phyloP scores from a whole-genome alignment of 495 filamentous ascomycete species.

The Geoglossum glabrum region DNA sequence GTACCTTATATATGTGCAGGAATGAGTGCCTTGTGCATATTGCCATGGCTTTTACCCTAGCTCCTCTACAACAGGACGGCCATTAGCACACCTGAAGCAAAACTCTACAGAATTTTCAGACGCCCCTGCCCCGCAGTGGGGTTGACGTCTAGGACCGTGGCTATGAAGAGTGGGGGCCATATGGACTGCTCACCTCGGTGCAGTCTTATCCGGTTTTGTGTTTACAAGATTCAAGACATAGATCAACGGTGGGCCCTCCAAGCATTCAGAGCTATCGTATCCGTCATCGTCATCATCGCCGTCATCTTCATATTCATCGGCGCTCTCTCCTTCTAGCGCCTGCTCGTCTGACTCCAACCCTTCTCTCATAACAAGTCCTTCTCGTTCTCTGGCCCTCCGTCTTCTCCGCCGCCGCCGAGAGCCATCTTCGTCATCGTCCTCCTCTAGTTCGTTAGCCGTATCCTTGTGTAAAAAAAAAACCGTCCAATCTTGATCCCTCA shows the following conservation, averaged over 20 bases:
- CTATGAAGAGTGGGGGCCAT: not conserved
- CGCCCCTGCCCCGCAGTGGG: not conserved
- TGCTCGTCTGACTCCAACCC: not conserved
- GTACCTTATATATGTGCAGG: constrained; percentile 91
- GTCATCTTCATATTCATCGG: constrained; percentile 27
- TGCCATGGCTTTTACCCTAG: constrained; percentile 97
- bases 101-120: not conserved
- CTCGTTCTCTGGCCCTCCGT: constrained; percentile 10
- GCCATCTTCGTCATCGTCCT: constrained; percentile 29
- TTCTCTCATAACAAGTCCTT: not conserved
- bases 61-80: constrained; percentile 40
- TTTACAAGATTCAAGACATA: constrained; percentile 97
- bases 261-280: constrained; percentile 26
- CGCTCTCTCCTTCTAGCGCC: constrained; percentile 9
- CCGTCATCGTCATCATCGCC: constrained; percentile 39
- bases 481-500: constrained; percentile 93
- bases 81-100: not conserved
- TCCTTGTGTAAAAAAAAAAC: constrained; percentile 98
- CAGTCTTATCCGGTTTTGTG: constrained; percentile 85
- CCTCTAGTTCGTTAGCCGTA: constrained; percentile 48
- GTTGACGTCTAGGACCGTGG: not conserved
- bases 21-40: constrained; percentile 98
- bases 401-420: constrained; percentile 21
- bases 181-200: constrained; percentile 37
- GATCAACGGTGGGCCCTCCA: constrained; percentile 75